Percentiles rank a stretch among this genome's conserved stretches.
Conservation (phyloP, 1,284 basidiomycete species). For the Apiotrichum porosum region DNA sequence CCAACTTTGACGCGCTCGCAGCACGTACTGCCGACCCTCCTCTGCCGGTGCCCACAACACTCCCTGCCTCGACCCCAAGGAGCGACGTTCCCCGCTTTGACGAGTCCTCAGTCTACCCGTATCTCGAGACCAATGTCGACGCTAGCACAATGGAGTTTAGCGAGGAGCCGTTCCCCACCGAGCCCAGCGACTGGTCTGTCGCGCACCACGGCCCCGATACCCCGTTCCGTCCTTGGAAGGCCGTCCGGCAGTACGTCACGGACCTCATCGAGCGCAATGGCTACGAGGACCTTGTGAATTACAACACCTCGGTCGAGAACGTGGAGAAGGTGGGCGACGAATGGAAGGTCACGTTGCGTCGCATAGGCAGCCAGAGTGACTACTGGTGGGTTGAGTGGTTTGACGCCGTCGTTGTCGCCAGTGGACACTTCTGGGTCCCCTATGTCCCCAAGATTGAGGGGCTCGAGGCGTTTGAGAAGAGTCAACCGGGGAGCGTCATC, state of each 20-base stretch:
- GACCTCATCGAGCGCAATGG: constrained; percentile 45
- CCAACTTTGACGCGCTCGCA: constrained; percentile 4
- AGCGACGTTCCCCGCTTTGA: neutral
- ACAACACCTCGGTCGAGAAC: constrained; percentile 54
- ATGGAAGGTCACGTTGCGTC: constrained; percentile 36
- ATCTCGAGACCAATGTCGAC: constrained; percentile 13
- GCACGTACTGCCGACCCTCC: constrained; percentile 4
- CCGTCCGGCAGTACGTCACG: constrained; percentile 23
- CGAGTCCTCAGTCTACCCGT: constrained; percentile 9
- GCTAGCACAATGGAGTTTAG: constrained; percentile 5
- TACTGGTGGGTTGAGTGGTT: constrained; percentile 45
- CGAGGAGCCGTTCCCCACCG: constrained; percentile 4
- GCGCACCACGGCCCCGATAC: constrained; percentile 1
- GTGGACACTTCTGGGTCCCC: constrained; percentile 53
- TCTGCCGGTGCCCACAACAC: neutral
- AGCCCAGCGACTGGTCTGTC: neutral
- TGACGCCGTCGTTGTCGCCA: constrained; percentile 53
- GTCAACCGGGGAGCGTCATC: constrained; percentile 45
- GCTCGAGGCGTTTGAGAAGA: constrained; percentile 46
- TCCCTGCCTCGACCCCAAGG: constrained; percentile 1
- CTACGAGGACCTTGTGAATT: constrained; percentile 49
- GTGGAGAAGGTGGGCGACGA: constrained; percentile 46
- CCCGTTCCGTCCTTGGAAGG: constrained; percentile 10
- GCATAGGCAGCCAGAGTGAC: constrained; percentile 46
- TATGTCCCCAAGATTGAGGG: constrained; percentile 51